Evolutionary conservation across 306 rosid genomes (phyloP), one percentile per base, ranked within the genome.

Genomic region (Casuarina glauca): DNA sequence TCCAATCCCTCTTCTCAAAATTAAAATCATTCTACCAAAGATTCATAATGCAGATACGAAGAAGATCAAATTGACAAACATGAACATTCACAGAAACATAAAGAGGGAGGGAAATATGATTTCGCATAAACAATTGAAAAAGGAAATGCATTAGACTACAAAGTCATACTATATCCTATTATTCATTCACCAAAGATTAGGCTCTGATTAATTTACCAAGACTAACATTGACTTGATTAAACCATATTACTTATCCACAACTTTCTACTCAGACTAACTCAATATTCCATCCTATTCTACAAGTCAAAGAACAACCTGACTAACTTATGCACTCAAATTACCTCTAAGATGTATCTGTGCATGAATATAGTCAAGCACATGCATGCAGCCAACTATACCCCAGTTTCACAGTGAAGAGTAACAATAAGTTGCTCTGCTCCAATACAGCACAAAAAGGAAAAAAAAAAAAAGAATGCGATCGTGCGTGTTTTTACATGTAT

Each of bases 1-100:
- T 85, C 99, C 99, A 95, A 79, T 95, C 96, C 83, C 97, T 87
- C 92, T 77, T 88, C 85, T 93, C 99, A 92, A 89, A 93, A 82
- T 74, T 64, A 74, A 93, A 93, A 81, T 93, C 97, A 73, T 89
- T 91, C 99, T 95, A 97, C 72, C 80, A 79, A 75, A 77, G 71
- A n/a, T 67, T 67, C 46, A 67, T 41, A 67, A 42, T 46, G 42
- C 50, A 43, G 17, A 67, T 8, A 17, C 41, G 6, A 67, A 41
- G 16, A 67, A 16, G 42, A 67, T 13, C 71, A 67, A 49, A 8
- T 43, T 36, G 45, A 39, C 19, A 63, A 8, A 38, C 42, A 38
- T 5, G 17, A 43, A 62, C 64, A 57, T 4, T 1, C 63, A 20
- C 38, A 20, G 48, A 4, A 1, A 20, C 38, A 20, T 20, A 4